Conservation (phyloP, 2,329 filamentous ascomycete species). For the Aspergillus nomiae region DNA sequence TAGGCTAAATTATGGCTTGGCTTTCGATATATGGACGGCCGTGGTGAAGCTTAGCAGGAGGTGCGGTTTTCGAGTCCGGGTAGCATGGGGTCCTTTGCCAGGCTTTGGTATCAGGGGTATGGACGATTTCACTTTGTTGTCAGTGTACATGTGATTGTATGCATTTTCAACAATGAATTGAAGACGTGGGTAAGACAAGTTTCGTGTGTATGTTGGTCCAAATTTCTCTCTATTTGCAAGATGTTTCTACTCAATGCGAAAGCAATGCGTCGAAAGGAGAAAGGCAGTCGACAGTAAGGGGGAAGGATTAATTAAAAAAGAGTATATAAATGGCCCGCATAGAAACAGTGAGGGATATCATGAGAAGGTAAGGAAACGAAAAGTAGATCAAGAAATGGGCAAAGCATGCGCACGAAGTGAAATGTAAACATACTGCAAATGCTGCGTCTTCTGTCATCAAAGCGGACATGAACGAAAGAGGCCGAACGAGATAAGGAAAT, state of each 20-base stretch:
- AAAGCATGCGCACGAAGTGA: conserved; percentile 22
- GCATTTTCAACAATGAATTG: background rate
- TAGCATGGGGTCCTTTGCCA: background rate
- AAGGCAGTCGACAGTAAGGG: conserved; percentile 22
- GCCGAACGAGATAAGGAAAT: conserved; percentile 29
- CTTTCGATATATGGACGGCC: background rate
- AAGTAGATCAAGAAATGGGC: conserved; percentile 25
- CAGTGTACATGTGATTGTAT: background rate
- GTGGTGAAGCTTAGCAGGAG: background rate
- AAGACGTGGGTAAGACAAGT: background rate
- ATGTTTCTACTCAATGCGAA: conserved; percentile 19
- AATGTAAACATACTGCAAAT: conserved; percentile 33
- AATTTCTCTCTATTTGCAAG: conserved; percentile 19
- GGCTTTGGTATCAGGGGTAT: background rate
- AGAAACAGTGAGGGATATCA: conserved; percentile 49
- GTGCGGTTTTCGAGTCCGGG: background rate
- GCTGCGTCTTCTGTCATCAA: conserved; percentile 47
- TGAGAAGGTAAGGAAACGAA: conserved; percentile 31
- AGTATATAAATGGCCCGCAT: conserved; percentile 33
- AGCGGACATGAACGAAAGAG: conserved; percentile 39
- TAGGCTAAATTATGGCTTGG: background rate
- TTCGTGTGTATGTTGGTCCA: conserved; percentile 12
- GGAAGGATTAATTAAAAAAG: conserved; percentile 34
- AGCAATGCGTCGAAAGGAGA: conserved; percentile 12
- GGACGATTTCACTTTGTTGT: background rate